phyloP scores from a whole-genome alignment of 495 filamentous ascomycete species.

The Tetracladium marchalianum region DNA sequence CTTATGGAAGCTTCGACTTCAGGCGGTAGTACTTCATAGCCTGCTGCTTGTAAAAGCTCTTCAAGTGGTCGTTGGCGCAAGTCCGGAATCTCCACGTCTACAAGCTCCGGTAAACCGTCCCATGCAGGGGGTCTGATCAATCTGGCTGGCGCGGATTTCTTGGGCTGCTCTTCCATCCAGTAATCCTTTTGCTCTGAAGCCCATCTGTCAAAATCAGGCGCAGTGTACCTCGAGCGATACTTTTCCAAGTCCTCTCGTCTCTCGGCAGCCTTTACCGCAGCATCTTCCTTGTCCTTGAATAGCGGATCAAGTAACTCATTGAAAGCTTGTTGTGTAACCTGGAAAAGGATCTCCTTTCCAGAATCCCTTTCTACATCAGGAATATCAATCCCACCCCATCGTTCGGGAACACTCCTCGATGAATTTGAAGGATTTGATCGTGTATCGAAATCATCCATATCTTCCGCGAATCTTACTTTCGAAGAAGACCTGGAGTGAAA shows the following conservation, averaged over 20 bases:
- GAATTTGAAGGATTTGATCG: conserved; percentile 73
- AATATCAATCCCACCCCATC: conserved; percentile 76
- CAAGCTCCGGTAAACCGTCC: conserved; percentile 14
- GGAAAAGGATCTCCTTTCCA: conserved; percentile 82
- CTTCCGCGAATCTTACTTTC: conserved; percentile 76
- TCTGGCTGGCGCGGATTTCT: neutral
- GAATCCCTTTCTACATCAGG: conserved; percentile 72
- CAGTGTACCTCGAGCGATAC: conserved; percentile 34
- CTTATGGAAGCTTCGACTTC: neutral
- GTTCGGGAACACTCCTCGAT: conserved; percentile 67
- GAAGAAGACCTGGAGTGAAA: conserved; percentile 73
- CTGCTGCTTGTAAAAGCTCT: conserved; percentile 14
- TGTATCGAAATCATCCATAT: conserved; percentile 59
- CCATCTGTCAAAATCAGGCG: conserved; percentile 32
- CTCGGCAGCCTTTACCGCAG: conserved; percentile 56
- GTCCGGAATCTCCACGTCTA: conserved; percentile 16
- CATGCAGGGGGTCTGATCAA: neutral
- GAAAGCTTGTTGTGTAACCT: conserved; percentile 80
- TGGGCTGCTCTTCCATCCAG: neutral
- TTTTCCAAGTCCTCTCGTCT: conserved; percentile 52
- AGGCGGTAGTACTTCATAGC: conserved; percentile 5
- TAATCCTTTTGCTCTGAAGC: conserved; percentile 6
- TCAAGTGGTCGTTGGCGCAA: conserved; percentile 9
- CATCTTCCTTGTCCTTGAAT: conserved; percentile 71
- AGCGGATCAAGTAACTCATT: conserved; percentile 84